Evolutionary conservation across 1,139 yeast genomes (phyloP).

Genomic region (Scheffersomyces stambukii): DNA sequence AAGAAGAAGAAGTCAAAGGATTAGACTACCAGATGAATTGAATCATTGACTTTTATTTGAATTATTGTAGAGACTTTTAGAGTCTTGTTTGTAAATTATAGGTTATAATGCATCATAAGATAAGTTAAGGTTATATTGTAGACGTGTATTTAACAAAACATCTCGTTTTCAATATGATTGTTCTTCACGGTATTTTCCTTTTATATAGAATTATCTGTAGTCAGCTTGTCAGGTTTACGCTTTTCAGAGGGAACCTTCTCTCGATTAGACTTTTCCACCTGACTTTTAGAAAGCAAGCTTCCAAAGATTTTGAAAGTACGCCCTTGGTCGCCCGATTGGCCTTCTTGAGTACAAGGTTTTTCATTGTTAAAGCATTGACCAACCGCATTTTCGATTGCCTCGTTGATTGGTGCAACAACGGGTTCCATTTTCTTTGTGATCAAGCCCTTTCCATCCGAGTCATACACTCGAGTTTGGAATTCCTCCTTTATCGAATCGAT

Average conservation of each 20-base stretch:
- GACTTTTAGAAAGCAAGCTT: slow-evolving; percentile 24
- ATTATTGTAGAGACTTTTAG: too few relatives aligned
- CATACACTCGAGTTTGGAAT: slow-evolving; percentile 26
- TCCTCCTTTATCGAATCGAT: slow-evolving; percentile 30
- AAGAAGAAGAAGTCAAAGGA: slow-evolving; percentile 48
- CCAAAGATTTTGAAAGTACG: slow-evolving; percentile 42
- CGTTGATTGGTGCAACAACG: slow-evolving; percentile 56
- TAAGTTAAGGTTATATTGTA: too few relatives aligned
- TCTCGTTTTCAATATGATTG: too few relatives aligned
- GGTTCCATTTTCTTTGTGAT: slow-evolving; percentile 63
- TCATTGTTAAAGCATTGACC: slow-evolving; percentile 36
- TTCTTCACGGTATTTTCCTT: too few relatives aligned
- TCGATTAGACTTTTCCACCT: slow-evolving; percentile 4
- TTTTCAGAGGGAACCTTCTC: slow-evolving; percentile 3
- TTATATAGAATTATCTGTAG: too few relatives aligned
- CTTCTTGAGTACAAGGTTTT: slow-evolving; percentile 37
- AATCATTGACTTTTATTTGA: too few relatives aligned
- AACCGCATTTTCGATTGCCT: slow-evolving; percentile 44
- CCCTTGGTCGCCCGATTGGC: slow-evolving; percentile 48
- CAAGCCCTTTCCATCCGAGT: slow-evolving; percentile 58
- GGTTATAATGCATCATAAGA: slow-evolving; percentile 10
- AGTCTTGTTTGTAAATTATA: too few relatives aligned
- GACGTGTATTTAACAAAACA: too few relatives aligned
- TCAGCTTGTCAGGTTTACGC: too few relatives aligned
- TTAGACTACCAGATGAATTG: slow-evolving; percentile 19